Base-by-base conservation (phyloP, 805 yeast species). In the Kluyveromyces starmeri region DNA sequence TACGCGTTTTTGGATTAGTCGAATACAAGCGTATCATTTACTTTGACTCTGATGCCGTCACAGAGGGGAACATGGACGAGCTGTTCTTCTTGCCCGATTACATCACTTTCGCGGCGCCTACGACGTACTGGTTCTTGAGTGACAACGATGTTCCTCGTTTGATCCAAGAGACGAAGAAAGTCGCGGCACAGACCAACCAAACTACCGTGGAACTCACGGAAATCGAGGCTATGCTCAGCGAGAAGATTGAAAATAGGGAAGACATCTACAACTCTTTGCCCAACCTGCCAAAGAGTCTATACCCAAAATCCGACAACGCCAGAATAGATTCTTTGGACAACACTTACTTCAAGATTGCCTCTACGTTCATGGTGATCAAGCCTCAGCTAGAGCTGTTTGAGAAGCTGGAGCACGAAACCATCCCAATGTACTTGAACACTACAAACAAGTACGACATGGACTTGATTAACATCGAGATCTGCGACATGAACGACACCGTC, bases 301-400 rank as follows among this genome's bases (percentile, higher is more conserved):
- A 36, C 35, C 38, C 53, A 30, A 40, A 50, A 24, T 36, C 55
- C 3, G 34, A 45, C 19, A 26, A 26, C 19, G 28, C 19, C 10
- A 26, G 19, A 13, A 26, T 26, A 17, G 19, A 26, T n/a, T 21
- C 39, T 8, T 36, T 35, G 17, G 39, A 53, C 3, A 35, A 51
- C 8, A 56, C 62, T 30, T 50, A 55, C 31, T 47, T 54, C 16
- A 42, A 46, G 11, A 46, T 60, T 28, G 59, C 65, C 0, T 64
- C 68, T 27, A 73, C 71, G 41, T 50, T 78, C 5, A 76, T 78
- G 78, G 78, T 78, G 5, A 57, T 76, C n/a, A 64, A 60, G 26
- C 84, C 84, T 3, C 60, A 60, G 4, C 32, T 37, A 6, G 42
- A 46, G 20, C 27, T 46, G 4, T 65, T 53, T 39, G 34, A 49